These are phyloP conservation scores for Ophiostoma australiae DNA, from an alignment of 2,329 filamentous ascomycete species.

Conservation along the genomic window DNA sequence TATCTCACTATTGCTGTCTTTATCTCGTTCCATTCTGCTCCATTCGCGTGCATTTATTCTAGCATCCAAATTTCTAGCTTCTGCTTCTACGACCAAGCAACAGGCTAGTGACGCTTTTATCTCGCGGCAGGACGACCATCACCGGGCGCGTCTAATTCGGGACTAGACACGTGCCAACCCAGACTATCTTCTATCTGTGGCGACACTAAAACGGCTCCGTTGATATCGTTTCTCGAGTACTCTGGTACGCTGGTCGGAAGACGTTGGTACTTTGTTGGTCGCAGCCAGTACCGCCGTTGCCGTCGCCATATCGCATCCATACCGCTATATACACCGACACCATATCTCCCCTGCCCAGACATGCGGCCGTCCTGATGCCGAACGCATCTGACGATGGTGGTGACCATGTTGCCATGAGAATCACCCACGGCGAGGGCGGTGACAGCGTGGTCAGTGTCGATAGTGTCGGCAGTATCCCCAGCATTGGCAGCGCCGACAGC, in stretches of 20 bases:
- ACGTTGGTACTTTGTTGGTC: neutral
- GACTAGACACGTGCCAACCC: slow-evolving; percentile 19
- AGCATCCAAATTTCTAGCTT: neutral
- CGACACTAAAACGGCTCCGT: slow-evolving; percentile 9
- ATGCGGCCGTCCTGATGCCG: slow-evolving; percentile 25
- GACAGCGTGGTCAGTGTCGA: slow-evolving; percentile 5
- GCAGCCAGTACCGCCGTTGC: neutral
- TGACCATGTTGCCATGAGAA: neutral
- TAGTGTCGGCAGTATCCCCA: neutral
- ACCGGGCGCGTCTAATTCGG: slow-evolving; percentile 9
- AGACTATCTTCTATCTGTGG: neutral
- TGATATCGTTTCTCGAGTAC: slow-evolving; percentile 3
- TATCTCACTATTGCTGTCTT: neutral
- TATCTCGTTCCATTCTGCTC: slow-evolving; percentile 1
- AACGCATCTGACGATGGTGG: slow-evolving; percentile 16
- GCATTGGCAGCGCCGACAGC: neutral
- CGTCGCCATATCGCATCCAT: neutral
- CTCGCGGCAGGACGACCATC: neutral
- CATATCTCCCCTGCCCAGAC: neutral
- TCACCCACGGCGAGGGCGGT: slow-evolving; percentile 6
- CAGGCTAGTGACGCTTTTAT: slow-evolving; percentile 1
- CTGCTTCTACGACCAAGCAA: neutral
- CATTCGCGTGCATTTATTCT: neutral
- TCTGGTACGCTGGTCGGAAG: neutral
- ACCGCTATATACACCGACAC: neutral